These are phyloP conservation scores for Zasmidium citrigriseum DNA, from an alignment of 2,329 filamentous ascomycete species.

Conservation along the genomic window DNA sequence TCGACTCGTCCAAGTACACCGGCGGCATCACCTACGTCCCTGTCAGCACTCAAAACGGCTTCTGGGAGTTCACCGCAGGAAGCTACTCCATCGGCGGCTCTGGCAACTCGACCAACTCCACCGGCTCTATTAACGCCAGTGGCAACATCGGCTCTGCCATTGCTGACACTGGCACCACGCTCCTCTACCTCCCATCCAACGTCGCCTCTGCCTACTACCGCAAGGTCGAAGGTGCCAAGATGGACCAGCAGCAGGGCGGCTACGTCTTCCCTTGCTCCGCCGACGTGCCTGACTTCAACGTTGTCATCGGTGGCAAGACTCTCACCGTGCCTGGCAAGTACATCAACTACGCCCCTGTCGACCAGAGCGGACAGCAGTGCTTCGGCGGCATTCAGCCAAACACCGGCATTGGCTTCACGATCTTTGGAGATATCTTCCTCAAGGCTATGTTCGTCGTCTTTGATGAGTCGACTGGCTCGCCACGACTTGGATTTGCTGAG, in stretches of 20 bases:
- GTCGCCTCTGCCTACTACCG: constrained; percentile 63
- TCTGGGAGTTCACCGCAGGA: constrained; percentile 62
- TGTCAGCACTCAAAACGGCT: constrained; percentile 60
- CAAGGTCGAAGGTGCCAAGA: constrained; percentile 54
- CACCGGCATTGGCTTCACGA: constrained; percentile 60
- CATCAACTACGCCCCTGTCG: constrained; percentile 56
- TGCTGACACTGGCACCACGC: constrained; percentile 71
- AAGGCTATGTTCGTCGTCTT: constrained; percentile 77
- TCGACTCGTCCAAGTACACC: constrained; percentile 58
- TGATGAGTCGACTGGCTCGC: constrained; percentile 50
- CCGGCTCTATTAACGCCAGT: no score
- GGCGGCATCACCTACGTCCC: constrained; percentile 58
- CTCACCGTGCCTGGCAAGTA: constrained; percentile 55
- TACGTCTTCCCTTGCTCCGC: constrained; percentile 57
- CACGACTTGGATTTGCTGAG: constrained; percentile 48
- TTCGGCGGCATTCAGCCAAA: constrained; percentile 75
- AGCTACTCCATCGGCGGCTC: constrained; percentile 59
- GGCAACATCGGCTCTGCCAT: constrained; percentile 57
- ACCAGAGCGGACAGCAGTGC: constrained; percentile 52
- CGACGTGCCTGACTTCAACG: constrained; percentile 54
- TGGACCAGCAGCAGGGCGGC: constrained; percentile 53
- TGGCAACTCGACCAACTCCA: constrained; percentile 37
- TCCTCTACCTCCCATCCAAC: constrained; percentile 58
- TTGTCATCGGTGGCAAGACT: constrained; percentile 52
- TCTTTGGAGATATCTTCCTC: constrained; percentile 72